Conservation (phyloP, 192 early-diverging fungal species). For the Backusella sp. region DNA sequence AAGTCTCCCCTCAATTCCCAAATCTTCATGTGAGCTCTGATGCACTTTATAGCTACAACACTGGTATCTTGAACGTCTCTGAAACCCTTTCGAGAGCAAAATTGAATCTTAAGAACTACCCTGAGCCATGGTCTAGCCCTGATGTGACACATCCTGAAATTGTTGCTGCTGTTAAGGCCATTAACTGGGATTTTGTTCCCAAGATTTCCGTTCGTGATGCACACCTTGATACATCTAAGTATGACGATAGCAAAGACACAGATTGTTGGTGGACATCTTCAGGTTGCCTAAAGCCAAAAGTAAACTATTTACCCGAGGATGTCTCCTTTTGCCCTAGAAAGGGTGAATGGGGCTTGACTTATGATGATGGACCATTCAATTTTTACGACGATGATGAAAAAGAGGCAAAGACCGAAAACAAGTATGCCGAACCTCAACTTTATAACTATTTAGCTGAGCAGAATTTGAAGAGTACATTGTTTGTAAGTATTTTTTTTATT, state of each 20-base stretch:
- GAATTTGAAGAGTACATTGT: constrained; percentile 21
- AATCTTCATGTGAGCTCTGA: constrained; percentile 23
- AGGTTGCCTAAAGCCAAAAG: constrained; percentile 11
- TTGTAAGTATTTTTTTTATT: constrained; percentile 4
- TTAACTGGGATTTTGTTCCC: constrained; percentile 39
- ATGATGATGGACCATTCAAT: constrained; percentile 28
- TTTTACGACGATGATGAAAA: constrained; percentile 7
- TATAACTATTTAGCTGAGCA: constrained; percentile 22
- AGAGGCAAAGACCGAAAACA: neutral
- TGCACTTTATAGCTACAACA: constrained; percentile 10
- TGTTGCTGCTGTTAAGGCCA: constrained; percentile 38
- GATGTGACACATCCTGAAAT: constrained; percentile 35
- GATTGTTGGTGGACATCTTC: constrained; percentile 24
- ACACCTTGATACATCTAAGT: constrained; percentile 1
- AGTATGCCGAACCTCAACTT: constrained; percentile 15
- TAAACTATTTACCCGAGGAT: constrained; percentile 8
- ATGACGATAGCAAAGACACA: neutral
- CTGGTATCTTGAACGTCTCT: constrained; percentile 15
- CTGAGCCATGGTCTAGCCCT: constrained; percentile 29
- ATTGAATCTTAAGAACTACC: constrained; percentile 28
- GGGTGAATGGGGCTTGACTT: constrained; percentile 22
- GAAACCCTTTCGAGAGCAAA: neutral
- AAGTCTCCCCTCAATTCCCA: constrained; percentile 6
- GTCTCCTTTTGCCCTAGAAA: constrained; percentile 18
- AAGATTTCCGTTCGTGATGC: constrained; percentile 14